Conservation (phyloP, 1,139 yeast genomes). For the Suhomyces anneliseae region DNA sequence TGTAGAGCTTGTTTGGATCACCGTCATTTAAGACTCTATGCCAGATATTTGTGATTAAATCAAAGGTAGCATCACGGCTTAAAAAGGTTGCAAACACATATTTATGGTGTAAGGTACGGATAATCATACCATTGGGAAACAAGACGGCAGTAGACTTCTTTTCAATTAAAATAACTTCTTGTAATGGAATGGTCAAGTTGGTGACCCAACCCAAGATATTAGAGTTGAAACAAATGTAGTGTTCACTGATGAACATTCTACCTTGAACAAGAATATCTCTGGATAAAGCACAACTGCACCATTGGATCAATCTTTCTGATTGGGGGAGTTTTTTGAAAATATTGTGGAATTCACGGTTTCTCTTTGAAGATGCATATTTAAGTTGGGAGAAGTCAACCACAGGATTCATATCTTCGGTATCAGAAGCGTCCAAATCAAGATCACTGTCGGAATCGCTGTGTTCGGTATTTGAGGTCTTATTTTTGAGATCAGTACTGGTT, state of each 20-base stretch:
- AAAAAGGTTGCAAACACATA: constrained; percentile 73
- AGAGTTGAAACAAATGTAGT: constrained; percentile 65
- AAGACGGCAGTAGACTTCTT: constrained; percentile 71
- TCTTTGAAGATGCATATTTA: constrained; percentile 39
- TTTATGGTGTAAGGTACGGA: constrained; percentile 68
- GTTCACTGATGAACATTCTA: constrained; percentile 60
- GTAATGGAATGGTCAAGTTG: constrained; percentile 61
- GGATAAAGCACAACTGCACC: constrained; percentile 69
- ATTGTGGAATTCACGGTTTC: constrained; percentile 63
- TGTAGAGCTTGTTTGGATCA: constrained; percentile 5
- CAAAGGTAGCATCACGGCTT: constrained; percentile 65
- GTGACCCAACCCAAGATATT: constrained; percentile 77
- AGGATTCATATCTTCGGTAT: constrained; percentile 15
- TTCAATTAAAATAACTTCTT: constrained; percentile 69
- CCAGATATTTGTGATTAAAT: constrained; percentile 65
- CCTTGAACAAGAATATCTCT: constrained; percentile 76
- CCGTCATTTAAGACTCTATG: constrained; percentile 37
- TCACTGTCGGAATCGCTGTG: constrained; percentile 13
- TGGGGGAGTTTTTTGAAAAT: constrained; percentile 56
- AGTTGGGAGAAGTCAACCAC: constrained; percentile 24
- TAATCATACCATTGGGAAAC: constrained; percentile 73
- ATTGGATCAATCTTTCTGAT: constrained; percentile 58
- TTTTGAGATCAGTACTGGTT: constrained; percentile 9
- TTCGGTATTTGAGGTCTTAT: constrained; percentile 6
- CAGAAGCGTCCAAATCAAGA: constrained; percentile 15